Evolutionary conservation across 2,329 filamentous ascomycete species (phyloP), one percentile per base, ranked within the genome.

Genomic region (Xylaria multiplex): DNA sequence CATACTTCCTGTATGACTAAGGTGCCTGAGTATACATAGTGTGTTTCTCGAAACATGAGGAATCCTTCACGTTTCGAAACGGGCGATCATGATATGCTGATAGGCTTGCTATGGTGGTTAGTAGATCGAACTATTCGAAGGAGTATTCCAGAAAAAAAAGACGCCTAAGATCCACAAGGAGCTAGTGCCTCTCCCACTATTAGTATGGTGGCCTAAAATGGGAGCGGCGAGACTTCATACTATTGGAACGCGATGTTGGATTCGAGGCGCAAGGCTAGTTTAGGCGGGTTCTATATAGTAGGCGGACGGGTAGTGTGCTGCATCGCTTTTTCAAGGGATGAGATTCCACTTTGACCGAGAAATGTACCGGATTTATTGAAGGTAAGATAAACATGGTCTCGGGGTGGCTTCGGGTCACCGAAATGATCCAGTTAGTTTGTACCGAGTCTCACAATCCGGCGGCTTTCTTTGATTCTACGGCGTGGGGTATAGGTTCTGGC

Each of bases 41-140:
- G 30, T 8, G 46, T 64, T 65, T 57, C 52, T 57, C 56, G 56
- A 67, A 67, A 60, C 60, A 22, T 60, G 30, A 43, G 16, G 55
- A 30, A 64, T 57, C 50, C 60, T 40, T 30, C 43, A 24, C n/a
- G 64, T 67, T 67, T 67, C 64, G 64, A 66, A 66, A 64, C 64
- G 32, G 50, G 45, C 37, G 50, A 60, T 60, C 60, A 30, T 27
- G 55, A 53, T 30, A 43, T 24, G 49, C 22, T 60, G 59, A 64
- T 67, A 60, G 64, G 64, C 50, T 55, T 24, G 40, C 19, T 32
- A n/a, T 32, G 40, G 24, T 43, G 27, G 35, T 37, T 43, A 40
- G 53, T 16, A 7, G 22, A 50, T 35, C 52, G 53, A 45, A 53
- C 46, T 30, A 22, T 32, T 53, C 42, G 16, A 8, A 32, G 19